Base-by-base conservation (phyloP, 306 rosid genomes). In the Corylus heterophylla region DNA sequence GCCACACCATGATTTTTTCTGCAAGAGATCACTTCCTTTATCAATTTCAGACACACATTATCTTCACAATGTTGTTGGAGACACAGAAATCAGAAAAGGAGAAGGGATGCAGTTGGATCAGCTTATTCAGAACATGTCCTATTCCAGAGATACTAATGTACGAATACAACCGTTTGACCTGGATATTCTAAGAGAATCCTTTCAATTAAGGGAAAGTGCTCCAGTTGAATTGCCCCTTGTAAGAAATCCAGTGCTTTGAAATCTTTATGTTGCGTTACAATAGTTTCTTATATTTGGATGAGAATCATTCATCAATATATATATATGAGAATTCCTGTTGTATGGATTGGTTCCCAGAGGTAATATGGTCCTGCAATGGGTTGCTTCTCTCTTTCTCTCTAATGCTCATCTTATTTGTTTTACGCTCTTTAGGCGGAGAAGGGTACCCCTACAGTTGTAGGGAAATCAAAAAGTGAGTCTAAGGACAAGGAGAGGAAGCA, bases 61-160 rank as follows among this genome's bases (percentile, higher is more conserved):
- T 89, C 87, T 91, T 76, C 91, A 91, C 82, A 89, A 89, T 80
- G 91, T 91, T 67, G 94, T 91, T 77, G 99, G 98, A 85, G 99
- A 96, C 88, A 89, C 96, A 35, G 99, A 93, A 83, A 84, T 93
- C 69, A 89, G 99, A 82, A 93, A 91, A 90, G 99, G 99, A 74
- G 98, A 96, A 76, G 98, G 98, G 76, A 93, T 96, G 97, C 98
- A 96, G 75, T 88, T 96, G 81, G 96, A 90, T 91, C 96, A 96
- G 82, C 99, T 96, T 83, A 87, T 91, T 81, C 96, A 91, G 85
- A 93, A 85, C 62, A 74, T 92, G 54, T 87, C 91, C 25, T 88
- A 84, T 81, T 71, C 83, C 12, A 90, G 93, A 84, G 94, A 93
- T 50, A 83, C 92, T 44, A 90, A 80, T 86, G 87, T 88, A 48